Percentiles rank a stretch among this genome's conserved stretches.
phyloP scores from a whole-genome alignment of 352 stramenopile genomes.

The Globisporangium alternatum region DNA sequence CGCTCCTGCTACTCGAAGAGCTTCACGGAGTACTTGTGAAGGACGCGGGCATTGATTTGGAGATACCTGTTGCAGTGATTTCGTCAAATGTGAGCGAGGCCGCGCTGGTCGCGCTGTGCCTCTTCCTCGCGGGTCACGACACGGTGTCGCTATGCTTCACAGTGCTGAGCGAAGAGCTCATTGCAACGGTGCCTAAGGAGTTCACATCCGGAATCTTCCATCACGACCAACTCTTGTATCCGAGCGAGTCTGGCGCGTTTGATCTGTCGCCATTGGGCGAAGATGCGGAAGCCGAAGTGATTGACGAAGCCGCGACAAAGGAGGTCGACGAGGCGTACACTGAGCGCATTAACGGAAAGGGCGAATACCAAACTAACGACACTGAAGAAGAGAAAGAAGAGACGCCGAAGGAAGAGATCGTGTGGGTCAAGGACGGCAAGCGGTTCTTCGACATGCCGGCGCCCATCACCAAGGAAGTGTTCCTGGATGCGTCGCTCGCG shows the following conservation, averaged over 20 bases:
- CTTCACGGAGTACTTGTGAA: conserved; percentile 38
- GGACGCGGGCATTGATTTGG: conserved; percentile 35
- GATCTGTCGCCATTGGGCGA: conserved; percentile 48
- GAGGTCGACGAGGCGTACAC: conserved; percentile 45
- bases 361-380: conserved; percentile 18
- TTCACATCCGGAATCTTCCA: conserved; percentile 47
- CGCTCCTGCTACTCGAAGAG: conserved; percentile 36
- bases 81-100: conserved; percentile 44
- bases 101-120: conserved; percentile 54
- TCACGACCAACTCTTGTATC: conserved; percentile 38
- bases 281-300: conserved; percentile 2
- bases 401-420: conserved; percentile 31
- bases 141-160: conserved; percentile 37
- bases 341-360: conserved; percentile 39
- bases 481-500: conserved; percentile 57
- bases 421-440: conserved; percentile 49
- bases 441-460: conserved; percentile 83
- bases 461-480: conserved; percentile 60
- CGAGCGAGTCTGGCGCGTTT: conserved; percentile 43
- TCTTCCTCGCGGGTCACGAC: conserved; percentile 38
- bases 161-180: conserved; percentile 37
- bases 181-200: conserved; percentile 31
- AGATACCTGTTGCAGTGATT: conserved; percentile 40
- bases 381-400: conserved; percentile 19
- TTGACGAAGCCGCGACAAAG: conserved; percentile 15